These are phyloP conservation scores for Ganoderma resinaceum DNA, from an alignment of 1,284 basidiomycete genomes.

Conservation along the genomic window DNA sequence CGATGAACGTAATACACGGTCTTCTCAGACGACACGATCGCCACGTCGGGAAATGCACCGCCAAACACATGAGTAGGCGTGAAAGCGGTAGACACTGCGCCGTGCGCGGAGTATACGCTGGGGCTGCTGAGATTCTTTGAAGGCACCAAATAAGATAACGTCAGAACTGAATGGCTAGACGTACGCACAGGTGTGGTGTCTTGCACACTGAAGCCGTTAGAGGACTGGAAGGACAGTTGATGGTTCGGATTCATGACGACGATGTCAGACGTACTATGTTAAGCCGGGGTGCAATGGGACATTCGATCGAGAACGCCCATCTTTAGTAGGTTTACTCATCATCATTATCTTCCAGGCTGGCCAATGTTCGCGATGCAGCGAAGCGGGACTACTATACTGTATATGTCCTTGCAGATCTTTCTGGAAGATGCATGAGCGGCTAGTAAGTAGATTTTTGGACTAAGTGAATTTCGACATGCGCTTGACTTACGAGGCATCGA, in stretches of 20 bases:
- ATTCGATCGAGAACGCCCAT: neutral
- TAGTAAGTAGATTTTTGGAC: no score
- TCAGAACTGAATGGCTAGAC: neutral
- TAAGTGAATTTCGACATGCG: no score
- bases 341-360: no score
- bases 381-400: no score
- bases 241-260: neutral
- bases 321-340: no score
- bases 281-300: no score
- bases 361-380: no score
- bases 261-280: neutral
- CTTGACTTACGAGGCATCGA: no score
- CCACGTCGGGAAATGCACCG: neutral
- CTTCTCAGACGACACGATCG: neutral
- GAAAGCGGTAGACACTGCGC: neutral
- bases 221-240: neutral
- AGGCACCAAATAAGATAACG: neutral
- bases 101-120: neutral
- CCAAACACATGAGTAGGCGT: neutral
- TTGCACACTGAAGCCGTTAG: neutral
- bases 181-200: neutral
- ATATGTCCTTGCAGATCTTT: no score
- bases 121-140: neutral
- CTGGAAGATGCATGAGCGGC: no score
- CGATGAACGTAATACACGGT: slow-evolving; percentile 16